These are phyloP conservation scores for Pistacia integerrima DNA, from an alignment of 345 rosid genomes.

Conservation along the genomic window DNA sequence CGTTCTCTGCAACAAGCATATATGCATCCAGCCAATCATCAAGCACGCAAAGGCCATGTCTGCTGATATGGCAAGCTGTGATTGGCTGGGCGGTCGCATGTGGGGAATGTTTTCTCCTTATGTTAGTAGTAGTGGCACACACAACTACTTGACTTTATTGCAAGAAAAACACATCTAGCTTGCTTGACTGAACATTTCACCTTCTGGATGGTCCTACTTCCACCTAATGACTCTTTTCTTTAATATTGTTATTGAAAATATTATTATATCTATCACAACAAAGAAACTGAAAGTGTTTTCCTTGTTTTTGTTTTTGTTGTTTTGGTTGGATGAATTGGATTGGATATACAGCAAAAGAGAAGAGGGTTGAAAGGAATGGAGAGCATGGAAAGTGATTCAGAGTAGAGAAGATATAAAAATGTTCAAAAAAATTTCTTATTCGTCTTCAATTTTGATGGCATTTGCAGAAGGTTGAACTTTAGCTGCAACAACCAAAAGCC, in stretches of 20 bases:
- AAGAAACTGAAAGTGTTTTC: neutral
- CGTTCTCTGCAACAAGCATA: no score
- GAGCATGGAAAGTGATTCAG: conserved; percentile 65
- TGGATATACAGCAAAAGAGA: conserved; percentile 49
- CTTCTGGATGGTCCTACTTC: no score
- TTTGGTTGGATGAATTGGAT: neutral
- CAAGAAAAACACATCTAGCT: neutral
- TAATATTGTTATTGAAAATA: neutral
- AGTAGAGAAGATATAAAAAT: conserved; percentile 15
- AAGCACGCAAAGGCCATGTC: no score
- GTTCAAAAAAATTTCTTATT: neutral
- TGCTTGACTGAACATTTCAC: neutral
- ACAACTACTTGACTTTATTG: neutral
- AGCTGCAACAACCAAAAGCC: no score
- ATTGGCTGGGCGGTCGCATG: no score
- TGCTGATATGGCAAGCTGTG: no score
- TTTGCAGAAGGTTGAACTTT: no score
- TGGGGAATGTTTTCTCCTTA: no score
- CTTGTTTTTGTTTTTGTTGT: neutral
- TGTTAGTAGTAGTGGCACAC: neutral
- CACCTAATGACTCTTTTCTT: neutral
- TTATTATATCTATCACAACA: no score
- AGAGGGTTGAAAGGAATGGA: conserved; percentile 74
- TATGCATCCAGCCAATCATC: no score
- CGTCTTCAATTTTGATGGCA: no score